These are phyloP conservation scores for Meyerozyma sp. DNA, from an alignment of 1,139 yeast genomes.

Conservation along the genomic window DNA sequence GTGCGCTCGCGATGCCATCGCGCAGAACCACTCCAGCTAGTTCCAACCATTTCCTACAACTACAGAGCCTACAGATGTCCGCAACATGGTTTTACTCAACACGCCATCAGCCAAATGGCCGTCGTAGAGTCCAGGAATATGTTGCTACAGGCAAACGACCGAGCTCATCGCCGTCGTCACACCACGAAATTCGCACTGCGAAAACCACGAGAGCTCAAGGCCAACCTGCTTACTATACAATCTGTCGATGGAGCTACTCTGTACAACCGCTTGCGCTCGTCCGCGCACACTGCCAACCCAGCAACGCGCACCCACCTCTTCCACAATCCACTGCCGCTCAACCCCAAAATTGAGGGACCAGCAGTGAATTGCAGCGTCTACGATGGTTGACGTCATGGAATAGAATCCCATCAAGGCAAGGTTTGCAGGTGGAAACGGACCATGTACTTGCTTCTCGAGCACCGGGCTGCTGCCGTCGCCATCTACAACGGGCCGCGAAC, in stretches of 20 bases:
- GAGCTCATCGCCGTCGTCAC: constrained; percentile 45
- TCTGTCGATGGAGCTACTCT: constrained; percentile 90
- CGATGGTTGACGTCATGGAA: constrained; percentile 2
- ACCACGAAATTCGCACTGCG: constrained; percentile 6
- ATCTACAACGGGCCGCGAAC: constrained; percentile 25
- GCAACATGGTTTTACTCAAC: constrained; percentile 93
- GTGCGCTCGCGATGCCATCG: neutral
- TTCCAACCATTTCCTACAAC: neutral
- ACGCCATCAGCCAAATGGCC: constrained; percentile 74
- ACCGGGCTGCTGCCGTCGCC: constrained; percentile 57
- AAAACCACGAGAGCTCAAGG: constrained; percentile 56
- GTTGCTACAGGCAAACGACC: constrained; percentile 58
- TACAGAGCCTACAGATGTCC: constrained; percentile 35
- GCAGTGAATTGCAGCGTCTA: constrained; percentile 14
- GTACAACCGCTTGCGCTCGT: constrained; percentile 38
- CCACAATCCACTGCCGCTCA: constrained; percentile 37
- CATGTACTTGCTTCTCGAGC: constrained; percentile 57
- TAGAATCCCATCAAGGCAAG: neutral
- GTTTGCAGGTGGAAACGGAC: neutral
- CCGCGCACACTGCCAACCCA: constrained; percentile 2
- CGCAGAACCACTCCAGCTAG: too few relatives aligned
- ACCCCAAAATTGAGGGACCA: constrained; percentile 50
- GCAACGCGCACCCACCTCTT: constrained; percentile 21
- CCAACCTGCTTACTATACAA: constrained; percentile 57
- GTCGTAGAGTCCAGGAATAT: constrained; percentile 93